phyloP scores from a whole-genome alignment of 139 green algal species.

The Nannochloris sp. region DNA sequence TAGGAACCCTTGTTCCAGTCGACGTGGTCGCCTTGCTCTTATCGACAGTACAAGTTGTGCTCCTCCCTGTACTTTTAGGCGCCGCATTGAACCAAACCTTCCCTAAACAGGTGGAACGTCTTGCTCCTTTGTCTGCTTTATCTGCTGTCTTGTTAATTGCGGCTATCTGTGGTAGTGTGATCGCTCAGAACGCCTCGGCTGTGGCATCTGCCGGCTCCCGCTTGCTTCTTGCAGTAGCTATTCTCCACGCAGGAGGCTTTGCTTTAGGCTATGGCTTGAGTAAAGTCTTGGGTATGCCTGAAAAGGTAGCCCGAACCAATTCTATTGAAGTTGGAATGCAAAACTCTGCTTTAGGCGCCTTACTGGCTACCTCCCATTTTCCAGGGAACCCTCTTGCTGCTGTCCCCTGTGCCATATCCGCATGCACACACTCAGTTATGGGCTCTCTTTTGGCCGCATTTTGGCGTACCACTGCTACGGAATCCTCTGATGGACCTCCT shows the following conservation, averaged over 20 bases:
- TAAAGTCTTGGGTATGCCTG: slow-evolving; percentile 28
- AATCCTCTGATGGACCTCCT: not conserved
- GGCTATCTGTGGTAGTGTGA: slow-evolving; percentile 45
- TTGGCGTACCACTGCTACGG: slow-evolving; percentile 30
- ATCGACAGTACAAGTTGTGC: slow-evolving; percentile 68
- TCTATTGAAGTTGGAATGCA: slow-evolving; percentile 67
- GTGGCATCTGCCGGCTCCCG: slow-evolving; percentile 23
- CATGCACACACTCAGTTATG: slow-evolving; percentile 66
- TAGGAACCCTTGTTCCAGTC: slow-evolving; percentile 62
- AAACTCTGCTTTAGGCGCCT: slow-evolving; percentile 59
- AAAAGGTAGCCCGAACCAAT: slow-evolving; percentile 46
- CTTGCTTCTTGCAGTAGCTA: slow-evolving; percentile 43
- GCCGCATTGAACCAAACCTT: slow-evolving; percentile 42
- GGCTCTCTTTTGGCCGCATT: slow-evolving; percentile 50
- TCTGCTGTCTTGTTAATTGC: slow-evolving; percentile 39
- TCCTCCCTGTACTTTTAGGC: slow-evolving; percentile 61
- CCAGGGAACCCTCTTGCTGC: slow-evolving; percentile 53
- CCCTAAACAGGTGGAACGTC: slow-evolving; percentile 24
- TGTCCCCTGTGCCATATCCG: slow-evolving; percentile 64
- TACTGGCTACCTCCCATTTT: slow-evolving; percentile 71
- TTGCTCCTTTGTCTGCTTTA: slow-evolving; percentile 21
- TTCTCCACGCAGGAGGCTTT: slow-evolving; percentile 58
- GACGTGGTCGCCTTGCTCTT: slow-evolving; percentile 50
- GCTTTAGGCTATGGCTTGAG: slow-evolving; percentile 42
- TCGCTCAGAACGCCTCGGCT: slow-evolving; percentile 41